Evolutionary conservation across 495 filamentous ascomycete genomes (phyloP).

Genomic region (Aspergillus nanangensis): DNA sequence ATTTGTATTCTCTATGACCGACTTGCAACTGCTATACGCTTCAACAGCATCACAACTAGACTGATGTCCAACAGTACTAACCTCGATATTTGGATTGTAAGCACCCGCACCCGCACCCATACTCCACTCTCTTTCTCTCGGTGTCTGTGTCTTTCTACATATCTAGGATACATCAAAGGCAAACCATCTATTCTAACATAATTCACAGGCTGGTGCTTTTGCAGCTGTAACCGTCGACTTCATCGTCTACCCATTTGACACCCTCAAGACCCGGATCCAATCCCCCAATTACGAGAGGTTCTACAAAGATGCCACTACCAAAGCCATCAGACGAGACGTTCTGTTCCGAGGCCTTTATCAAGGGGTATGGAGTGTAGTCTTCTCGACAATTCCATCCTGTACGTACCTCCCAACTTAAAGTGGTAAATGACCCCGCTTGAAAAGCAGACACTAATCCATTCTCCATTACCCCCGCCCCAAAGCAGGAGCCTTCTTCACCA

Average conservation of each 20-base stretch:
- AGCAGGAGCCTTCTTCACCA: constrained; percentile 89
- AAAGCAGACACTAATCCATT: neutral
- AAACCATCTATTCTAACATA: constrained; percentile 3
- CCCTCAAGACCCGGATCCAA: constrained; percentile 81
- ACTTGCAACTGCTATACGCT: too few relatives aligned
- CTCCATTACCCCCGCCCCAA: neutral
- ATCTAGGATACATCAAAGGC: too few relatives aligned
- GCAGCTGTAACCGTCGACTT: constrained; percentile 79
- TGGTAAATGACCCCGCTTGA: too few relatives aligned
- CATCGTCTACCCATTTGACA: constrained; percentile 79
- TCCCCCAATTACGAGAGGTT: constrained; percentile 63
- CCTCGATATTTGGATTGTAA: constrained; percentile 44
- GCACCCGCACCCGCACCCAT: too few relatives aligned
- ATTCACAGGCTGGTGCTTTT: constrained; percentile 65
- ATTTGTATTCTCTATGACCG: too few relatives aligned
- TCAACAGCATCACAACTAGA: too few relatives aligned
- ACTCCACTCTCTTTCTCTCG: too few relatives aligned
- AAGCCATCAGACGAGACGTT: constrained; percentile 45
- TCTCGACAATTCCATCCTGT: constrained; percentile 87
- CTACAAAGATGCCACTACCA: constrained; percentile 52
- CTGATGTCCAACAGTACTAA: constrained; percentile 45
- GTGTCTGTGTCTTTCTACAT: too few relatives aligned
- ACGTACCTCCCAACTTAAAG: constrained; percentile 14
- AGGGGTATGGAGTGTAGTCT: constrained; percentile 79
- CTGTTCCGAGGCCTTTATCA: constrained; percentile 80